Evolutionary conservation across 164 flowering plant species (phyloP), one percentile per base, ranked within the genome.

Genomic region (Stephania yunnanensis): DNA sequence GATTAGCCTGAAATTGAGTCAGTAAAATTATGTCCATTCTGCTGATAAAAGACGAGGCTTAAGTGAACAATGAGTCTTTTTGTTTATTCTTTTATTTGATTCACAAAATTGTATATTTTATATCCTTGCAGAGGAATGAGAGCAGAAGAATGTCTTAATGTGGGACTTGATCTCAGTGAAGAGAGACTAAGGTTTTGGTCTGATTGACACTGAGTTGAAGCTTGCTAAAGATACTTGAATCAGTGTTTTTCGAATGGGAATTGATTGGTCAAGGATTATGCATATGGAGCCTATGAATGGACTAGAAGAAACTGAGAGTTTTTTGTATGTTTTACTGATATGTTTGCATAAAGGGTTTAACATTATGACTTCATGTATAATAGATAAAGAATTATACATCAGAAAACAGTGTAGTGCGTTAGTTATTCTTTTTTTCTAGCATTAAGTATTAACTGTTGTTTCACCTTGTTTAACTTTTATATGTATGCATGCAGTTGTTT

Each of bases 141-240:
- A 82, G 17, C 85, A 80, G 73, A 90, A 71, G 19, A 91, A 83
- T 76, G 46, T 15, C 22, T 52, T 83, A 68, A 72, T 73, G 42
- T 77, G 65, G 63, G 63, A 71, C 46, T 82, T 76, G 30, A 25
- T 88, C 82, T 79, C 87, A 93, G 99, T 86, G 90, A 92, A 82
- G 96, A 95, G 86, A 89, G 99, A 83, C 81, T 95, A 63, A 85
- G 90, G 79, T 95, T 95, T 89, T 95, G 99, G 99, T 92, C 99
- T 75, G 97, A 95, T 80, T 80, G 99, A 95, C 78, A 90, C 86
- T 19, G 99, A 95, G 74, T 72, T 93, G 79, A 88, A 90, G 81
- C 82, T 95, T 80, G 99, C 97, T 29, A 95, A 87, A 82, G 91
- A 86, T 68, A 93, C 99, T 76, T 98, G 99, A 4, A 75, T 92